A percentile compares a stretch with the other conserved stretches of the same genome.
phyloP scores from a whole-genome alignment of 495 filamentous ascomycete genomes.

The Friedmanniomyces simplex region DNA sequence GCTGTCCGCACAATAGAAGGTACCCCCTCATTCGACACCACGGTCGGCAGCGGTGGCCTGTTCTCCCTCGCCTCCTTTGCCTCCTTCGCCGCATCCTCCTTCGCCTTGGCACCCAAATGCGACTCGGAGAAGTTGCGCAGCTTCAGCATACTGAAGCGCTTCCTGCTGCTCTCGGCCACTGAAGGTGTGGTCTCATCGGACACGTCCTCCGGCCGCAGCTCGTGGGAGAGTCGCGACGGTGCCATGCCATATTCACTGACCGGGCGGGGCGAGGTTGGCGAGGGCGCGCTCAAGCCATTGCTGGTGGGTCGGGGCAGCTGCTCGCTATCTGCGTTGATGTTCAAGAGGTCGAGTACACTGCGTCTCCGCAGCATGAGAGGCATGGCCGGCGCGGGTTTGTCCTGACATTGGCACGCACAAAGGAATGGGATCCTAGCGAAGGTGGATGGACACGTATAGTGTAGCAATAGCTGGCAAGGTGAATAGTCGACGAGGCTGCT shows the following conservation, averaged over 20 bases:
- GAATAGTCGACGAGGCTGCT: not conserved
- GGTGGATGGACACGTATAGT: not conserved
- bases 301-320: not conserved
- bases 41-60: constrained; percentile 50
- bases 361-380: constrained; percentile 12
- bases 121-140: constrained; percentile 92
- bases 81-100: constrained; percentile 53
- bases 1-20: constrained; percentile 91
- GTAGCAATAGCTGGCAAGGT: not conserved
- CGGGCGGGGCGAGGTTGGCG: not conserved
- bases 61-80: constrained; percentile 41
- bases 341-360: constrained; percentile 15
- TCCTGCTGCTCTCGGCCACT: constrained; percentile 29
- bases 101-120: constrained; percentile 69
- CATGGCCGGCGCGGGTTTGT: constrained; percentile 12
- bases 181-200: not conserved
- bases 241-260: constrained; percentile 5
- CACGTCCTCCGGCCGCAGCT: constrained; percentile 5
- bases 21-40: constrained; percentile 30
- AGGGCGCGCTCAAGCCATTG: not conserved
- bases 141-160: constrained; percentile 81
- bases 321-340: not conserved
- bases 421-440: not conserved
- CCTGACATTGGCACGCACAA: not conserved
- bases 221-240: constrained; percentile 11